These are phyloP conservation scores for Protomyces pachydermus DNA, from an alignment of 1,139 yeast species.

Conservation along the genomic window DNA sequence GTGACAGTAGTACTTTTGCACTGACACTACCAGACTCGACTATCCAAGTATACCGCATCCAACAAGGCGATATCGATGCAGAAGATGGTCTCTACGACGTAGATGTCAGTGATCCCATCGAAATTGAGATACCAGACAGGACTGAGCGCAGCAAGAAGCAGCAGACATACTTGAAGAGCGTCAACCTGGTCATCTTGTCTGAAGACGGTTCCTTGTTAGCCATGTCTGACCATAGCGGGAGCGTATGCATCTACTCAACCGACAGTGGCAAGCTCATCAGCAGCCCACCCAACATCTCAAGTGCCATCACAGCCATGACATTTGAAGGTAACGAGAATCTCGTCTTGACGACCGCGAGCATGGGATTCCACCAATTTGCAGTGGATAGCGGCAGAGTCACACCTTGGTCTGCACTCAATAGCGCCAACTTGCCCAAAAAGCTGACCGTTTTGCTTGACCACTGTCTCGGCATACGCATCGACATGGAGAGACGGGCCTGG, in stretches of 20 bases:
- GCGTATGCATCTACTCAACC: conserved; percentile 53
- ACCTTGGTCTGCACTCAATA: conserved; percentile 72
- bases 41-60: conserved; percentile 48
- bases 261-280: conserved; percentile 31
- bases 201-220: conserved; percentile 48
- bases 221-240: conserved; percentile 59
- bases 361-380: conserved; percentile 65
- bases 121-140: conserved; percentile 28
- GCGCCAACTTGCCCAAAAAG: conserved; percentile 67
- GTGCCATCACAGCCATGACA: conserved; percentile 58
- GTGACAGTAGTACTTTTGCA: conserved; percentile 46
- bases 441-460: conserved; percentile 59
- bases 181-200: conserved; percentile 51
- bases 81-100: conserved; percentile 46
- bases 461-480: conserved; percentile 63
- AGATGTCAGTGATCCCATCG: conserved; percentile 30
- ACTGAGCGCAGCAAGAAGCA: conserved; percentile 10
- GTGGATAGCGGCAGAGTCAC: conserved; percentile 47
- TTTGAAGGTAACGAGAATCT: conserved; percentile 46
- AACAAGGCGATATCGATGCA: conserved; percentile 38
- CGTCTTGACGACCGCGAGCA: conserved; percentile 60
- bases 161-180: conserved; percentile 39
- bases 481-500: conserved; percentile 51
- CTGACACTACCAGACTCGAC: conserved; percentile 66
- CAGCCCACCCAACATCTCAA: conserved; percentile 48